Evolutionary conservation across 345 rosid species (phyloP).

Genomic region (Lepidium didymum): DNA sequence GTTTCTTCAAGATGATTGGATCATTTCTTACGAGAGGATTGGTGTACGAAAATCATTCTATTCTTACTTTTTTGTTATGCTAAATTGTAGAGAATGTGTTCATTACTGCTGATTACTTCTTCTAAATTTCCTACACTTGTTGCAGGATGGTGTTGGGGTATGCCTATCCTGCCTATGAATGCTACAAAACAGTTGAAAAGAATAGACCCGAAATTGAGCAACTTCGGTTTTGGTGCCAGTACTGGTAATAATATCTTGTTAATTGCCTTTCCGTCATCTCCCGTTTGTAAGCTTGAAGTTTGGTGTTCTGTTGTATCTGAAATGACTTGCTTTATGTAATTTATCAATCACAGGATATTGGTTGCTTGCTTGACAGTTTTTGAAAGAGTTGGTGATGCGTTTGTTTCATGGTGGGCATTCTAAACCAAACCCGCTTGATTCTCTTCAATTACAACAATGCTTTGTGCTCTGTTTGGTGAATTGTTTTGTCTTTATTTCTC

Average conservation of each 20-base stretch:
- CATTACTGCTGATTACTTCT: neutral
- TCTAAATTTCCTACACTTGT: neutral
- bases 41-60: constrained; percentile 34
- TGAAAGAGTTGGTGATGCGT: constrained; percentile 66
- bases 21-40: constrained; percentile 60
- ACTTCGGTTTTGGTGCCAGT: constrained; percentile 78
- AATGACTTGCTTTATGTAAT: neutral
- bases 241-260: constrained; percentile 45
- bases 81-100: neutral
- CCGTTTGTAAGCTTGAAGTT: neutral
- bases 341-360: constrained; percentile 48
- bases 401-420: constrained; percentile 54
- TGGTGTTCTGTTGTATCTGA: neutral
- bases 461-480: neutral
- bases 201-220: constrained; percentile 41
- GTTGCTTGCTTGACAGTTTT: constrained; percentile 59
- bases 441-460: neutral
- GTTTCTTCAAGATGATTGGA: constrained; percentile 41
- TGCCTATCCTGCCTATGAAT: constrained; percentile 75
- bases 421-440: neutral
- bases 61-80: neutral
- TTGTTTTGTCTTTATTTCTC: constrained; percentile 14
- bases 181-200: constrained; percentile 62
- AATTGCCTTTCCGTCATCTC: neutral
- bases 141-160: constrained; percentile 65